phyloP scores from a whole-genome alignment of 164 flowering plant genomes.

The Liquidambar formosana region DNA sequence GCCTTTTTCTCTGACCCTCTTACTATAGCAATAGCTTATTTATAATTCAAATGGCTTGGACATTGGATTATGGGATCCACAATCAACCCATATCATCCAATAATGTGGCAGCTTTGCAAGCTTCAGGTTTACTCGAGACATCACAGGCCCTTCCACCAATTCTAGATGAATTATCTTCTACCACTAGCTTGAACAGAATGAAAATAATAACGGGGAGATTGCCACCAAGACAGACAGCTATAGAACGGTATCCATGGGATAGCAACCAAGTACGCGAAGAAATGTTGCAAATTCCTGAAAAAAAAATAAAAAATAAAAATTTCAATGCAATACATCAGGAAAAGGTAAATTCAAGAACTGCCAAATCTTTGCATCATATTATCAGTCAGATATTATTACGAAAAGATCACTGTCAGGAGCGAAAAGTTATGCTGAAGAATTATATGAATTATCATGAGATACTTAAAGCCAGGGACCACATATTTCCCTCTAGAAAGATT shows the following conservation, averaged over 20 bases:
- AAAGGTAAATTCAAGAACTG: no score
- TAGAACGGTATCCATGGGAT: slow-evolving; percentile 18
- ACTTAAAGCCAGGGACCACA: no score
- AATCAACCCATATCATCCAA: not conserved
- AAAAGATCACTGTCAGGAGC: no score
- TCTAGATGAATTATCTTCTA: not conserved
- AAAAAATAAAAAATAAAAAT: slow-evolving; percentile 12
- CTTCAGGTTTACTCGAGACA: not conserved
- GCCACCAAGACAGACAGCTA: not conserved
- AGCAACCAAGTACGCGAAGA: slow-evolving; percentile 56
- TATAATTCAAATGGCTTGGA: not conserved
- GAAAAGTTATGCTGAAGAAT: no score
- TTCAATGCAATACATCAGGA: no score
- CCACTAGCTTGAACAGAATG: not conserved
- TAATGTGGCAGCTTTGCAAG: not conserved
- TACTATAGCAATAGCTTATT: no score
- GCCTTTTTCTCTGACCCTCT: no score
- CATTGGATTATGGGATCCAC: not conserved
- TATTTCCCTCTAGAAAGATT: no score
- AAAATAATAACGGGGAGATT: not conserved
- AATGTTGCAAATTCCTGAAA: slow-evolving; percentile 57
- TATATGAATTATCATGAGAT: no score
- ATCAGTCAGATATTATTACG: no score
- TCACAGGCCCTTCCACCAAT: not conserved
- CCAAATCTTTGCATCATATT: no score